A percentile compares a stretch with the other conserved stretches of the same genome.
Conservation (phyloP, 352 stramenopile genomes). For the Phytophthora vignae region DNA sequence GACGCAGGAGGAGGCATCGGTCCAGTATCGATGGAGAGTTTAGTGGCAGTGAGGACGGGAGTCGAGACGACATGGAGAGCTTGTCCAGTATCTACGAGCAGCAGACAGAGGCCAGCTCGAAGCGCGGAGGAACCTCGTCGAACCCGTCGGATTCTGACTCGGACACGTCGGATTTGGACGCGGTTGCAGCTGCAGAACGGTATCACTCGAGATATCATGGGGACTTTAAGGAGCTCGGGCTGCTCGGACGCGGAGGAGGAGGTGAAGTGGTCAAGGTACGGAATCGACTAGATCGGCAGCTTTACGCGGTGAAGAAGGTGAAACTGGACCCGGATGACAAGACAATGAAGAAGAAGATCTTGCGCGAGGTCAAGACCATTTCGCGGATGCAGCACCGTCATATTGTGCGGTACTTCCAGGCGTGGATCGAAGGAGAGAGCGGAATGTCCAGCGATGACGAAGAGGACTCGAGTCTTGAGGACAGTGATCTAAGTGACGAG, state of each 20-base stretch:
- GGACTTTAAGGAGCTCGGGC: constrained; percentile 87
- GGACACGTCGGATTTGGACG: constrained; percentile 50
- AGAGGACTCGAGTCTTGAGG: constrained; percentile 51
- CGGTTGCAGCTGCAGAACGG: constrained; percentile 47
- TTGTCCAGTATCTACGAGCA: constrained; percentile 50
- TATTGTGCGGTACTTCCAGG: constrained; percentile 95
- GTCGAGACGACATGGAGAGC: constrained; percentile 45
- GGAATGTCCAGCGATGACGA: constrained; percentile 59
- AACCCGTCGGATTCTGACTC: constrained; percentile 55
- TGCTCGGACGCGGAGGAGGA: constrained; percentile 83
- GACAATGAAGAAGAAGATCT: constrained; percentile 95
- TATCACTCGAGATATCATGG: constrained; percentile 82
- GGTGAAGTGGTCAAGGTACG: constrained; percentile 88
- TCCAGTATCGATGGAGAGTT: constrained; percentile 68
- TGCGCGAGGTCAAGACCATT: constrained; percentile 97
- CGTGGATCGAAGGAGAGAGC: constrained; percentile 87
- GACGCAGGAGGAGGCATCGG: constrained; percentile 52
- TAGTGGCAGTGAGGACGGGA: constrained; percentile 41
- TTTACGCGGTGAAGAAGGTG: constrained; percentile 90
- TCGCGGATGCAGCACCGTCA: constrained; percentile 96
- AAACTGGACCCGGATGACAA: constrained; percentile 88
- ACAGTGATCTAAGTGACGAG: constrained; percentile 42
- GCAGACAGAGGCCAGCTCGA: constrained; percentile 36
- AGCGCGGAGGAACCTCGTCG: constrained; percentile 29
- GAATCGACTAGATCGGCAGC: constrained; percentile 83